These are phyloP conservation scores for Penicilliopsis zonata DNA, from an alignment of 495 filamentous ascomycete species.

Conservation along the genomic window DNA sequence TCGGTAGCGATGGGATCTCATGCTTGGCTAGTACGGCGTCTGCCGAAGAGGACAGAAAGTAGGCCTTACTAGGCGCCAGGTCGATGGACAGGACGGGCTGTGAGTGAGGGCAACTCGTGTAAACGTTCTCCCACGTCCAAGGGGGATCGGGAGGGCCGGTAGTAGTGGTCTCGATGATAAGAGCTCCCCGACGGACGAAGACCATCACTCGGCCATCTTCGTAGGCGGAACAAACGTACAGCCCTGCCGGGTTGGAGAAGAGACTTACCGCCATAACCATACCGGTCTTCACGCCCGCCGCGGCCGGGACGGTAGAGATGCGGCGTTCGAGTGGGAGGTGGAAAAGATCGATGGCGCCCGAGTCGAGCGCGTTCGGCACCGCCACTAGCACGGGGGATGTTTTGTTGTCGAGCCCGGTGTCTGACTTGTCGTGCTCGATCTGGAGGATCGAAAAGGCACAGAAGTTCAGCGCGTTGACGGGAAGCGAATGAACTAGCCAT, in stretches of 20 bases:
- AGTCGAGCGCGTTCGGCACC: conserved; percentile 65
- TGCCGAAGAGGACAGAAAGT: conserved; percentile 73
- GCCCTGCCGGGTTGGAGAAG: conserved; percentile 20
- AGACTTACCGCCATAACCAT: conserved; percentile 85
- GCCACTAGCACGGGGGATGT: conserved; percentile 44
- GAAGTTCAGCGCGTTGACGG: conserved; percentile 92
- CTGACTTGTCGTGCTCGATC: conserved; percentile 3
- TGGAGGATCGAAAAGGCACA: conserved; percentile 64
- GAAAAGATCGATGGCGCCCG: conserved; percentile 77
- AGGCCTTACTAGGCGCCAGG: conserved; percentile 40
- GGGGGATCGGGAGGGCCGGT: conserved; percentile 2
- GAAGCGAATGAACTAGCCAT: conserved; percentile 72
- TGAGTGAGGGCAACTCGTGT: conserved; percentile 54
- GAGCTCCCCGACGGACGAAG: conserved; percentile 22
- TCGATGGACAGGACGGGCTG: conserved; percentile 81
- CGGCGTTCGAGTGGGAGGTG: conserved; percentile 64
- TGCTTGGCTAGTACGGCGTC: conserved; percentile 59
- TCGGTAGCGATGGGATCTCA: conserved; percentile 32
- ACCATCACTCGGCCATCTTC: conserved; percentile 72
- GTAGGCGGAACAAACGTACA: conserved; percentile 61
- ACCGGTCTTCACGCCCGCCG: conserved; percentile 48
- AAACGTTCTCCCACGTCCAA: conserved; percentile 51
- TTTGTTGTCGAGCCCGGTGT: background rate
- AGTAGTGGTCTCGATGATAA: conserved; percentile 7
- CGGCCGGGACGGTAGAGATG: conserved; percentile 50